phyloP scores from a whole-genome alignment of 768 basidiomycete species.

The Cystobasidium onofrii region DNA sequence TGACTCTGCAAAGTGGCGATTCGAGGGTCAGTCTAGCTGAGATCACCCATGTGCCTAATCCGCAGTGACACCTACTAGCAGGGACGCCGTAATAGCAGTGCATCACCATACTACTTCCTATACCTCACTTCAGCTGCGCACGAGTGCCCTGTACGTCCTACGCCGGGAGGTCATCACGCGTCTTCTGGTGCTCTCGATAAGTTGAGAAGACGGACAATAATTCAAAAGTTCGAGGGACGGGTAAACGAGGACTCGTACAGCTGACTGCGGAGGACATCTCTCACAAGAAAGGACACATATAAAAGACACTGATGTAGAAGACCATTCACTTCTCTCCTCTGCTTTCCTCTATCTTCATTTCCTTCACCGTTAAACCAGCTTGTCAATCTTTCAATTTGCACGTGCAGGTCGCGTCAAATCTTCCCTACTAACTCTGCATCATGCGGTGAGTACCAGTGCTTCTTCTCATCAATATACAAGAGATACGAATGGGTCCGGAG shows the following conservation, averaged over 20 bases:
- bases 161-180: too few species aligned
- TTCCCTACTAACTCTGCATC: background rate
- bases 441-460: background rate
- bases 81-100: too few species aligned
- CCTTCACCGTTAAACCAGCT: background rate
- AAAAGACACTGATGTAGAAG: background rate
- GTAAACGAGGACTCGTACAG: background rate
- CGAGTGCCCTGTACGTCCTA: too few species aligned
- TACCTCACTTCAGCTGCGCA: too few species aligned
- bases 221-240: too few species aligned
- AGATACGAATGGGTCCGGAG: background rate
- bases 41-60: background rate
- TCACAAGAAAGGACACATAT: background rate
- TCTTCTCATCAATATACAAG: too few species aligned
- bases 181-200: too few species aligned
- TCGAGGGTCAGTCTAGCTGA: background rate
- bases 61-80: too few species aligned
- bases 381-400: background rate
- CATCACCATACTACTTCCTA: too few species aligned
- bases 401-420: background rate
- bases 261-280: background rate
- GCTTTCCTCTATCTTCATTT: background rate
- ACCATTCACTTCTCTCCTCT: background rate
- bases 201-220: too few species aligned
- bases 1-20: too few species aligned